Base-by-base conservation (phyloP, 2,329 filamentous ascomycete genomes). In the Penicillium palitans region DNA sequence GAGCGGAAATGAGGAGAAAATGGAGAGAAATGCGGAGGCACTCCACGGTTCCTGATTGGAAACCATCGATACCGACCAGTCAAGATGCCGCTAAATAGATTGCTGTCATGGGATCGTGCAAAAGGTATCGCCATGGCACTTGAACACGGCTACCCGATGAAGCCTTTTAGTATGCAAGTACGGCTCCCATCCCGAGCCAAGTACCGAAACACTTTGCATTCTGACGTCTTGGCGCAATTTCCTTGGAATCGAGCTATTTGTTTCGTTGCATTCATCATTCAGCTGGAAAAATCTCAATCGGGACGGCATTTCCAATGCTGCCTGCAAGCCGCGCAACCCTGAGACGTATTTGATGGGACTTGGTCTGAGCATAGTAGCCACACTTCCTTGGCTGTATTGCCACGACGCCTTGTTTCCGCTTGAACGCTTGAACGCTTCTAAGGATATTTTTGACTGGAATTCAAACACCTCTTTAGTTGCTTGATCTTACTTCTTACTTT, bases 21-120 rank as follows among this genome's bases (percentile, higher is more conserved):
- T 13, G 31, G 62, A 65, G 67, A 63, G 54, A 59, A 58, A 63
- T 64, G 65, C 65, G 66, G 66, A 68, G 66, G 44, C 39, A 52
- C 55, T 61, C 66, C 60, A 63, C 61, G 52, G 52, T 45, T 25
- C 39, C 33, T 52, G 53, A 44, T 44, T 27, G 29, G 47, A 44
- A 35, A 27, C 6, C 24, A 3, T 27, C 12, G 21, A 7, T 17
- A 15, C 35, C 17, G n/a, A 19, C 44, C 7, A 57, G 33, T 41
- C 21, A 40, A 4, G 5, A 35, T n/a, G 41, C 35, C 21, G 39
- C 17, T 42, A 29, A 47, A 35, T 3, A 31, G 25, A 35, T 25
- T n/a, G 15, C 2, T 24, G 21, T 31, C 40, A 39, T 37, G 31
- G 31, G 12, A n/a, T 21, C 13, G 27, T 7, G 8, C 25, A 27